phyloP scores from a whole-genome alignment of 75 land plant species.

The Pinus albicaulis region DNA sequence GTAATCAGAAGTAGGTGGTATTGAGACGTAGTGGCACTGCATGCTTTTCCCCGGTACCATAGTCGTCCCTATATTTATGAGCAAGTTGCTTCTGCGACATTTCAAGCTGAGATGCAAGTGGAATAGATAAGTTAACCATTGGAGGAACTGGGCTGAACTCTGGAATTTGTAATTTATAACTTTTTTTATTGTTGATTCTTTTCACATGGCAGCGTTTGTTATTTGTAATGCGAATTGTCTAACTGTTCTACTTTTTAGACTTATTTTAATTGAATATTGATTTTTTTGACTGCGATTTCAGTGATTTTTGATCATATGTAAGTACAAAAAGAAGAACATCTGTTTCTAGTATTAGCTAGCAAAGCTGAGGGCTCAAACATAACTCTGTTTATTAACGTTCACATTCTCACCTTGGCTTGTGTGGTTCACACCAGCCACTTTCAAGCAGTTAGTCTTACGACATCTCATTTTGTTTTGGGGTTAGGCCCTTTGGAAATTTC shows the following conservation, averaged over 20 bases:
- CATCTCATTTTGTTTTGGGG: neutral
- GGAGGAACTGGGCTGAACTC: neutral
- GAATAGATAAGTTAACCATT: neutral
- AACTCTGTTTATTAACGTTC: too few species aligned
- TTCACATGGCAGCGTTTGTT: neutral
- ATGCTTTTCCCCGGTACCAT: neutral
- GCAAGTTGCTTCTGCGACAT: neutral
- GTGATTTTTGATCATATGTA: too few species aligned
- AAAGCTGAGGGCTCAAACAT: neutral
- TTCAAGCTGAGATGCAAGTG: neutral
- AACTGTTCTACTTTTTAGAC: too few species aligned
- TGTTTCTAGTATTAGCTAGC: too few species aligned
- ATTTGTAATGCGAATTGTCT: too few species aligned
- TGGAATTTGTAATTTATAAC: neutral
- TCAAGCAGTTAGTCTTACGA: too few species aligned
- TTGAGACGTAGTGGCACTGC: neutral
- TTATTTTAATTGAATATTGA: too few species aligned
- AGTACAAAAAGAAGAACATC: too few species aligned
- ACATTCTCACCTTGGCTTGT: too few species aligned
- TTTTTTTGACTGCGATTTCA: too few species aligned
- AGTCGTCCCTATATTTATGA: neutral
- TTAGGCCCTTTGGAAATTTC: neutral
- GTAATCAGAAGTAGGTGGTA: neutral
- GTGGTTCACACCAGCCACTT: too few species aligned
- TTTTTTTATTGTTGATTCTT: neutral